phyloP scores from a whole-genome alignment of 1,284 basidiomycete genomes.

The Cryptococcus jaspeensis region DNA sequence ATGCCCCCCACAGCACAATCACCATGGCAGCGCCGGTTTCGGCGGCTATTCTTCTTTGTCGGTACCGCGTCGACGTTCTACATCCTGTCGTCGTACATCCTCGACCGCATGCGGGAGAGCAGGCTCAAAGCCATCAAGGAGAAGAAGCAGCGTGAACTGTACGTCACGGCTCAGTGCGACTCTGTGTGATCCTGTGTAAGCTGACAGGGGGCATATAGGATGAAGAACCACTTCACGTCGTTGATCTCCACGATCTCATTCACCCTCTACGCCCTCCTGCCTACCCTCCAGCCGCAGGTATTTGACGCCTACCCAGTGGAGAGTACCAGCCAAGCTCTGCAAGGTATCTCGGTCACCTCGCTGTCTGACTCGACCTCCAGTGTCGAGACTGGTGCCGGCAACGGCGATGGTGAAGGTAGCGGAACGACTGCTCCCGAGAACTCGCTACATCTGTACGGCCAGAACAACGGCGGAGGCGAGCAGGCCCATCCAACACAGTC shows the following conservation, averaged over 20 bases:
- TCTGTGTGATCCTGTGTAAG: background rate
- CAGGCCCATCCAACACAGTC: background rate
- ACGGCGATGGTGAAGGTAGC: background rate
- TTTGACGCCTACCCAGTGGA: slow-evolving; percentile 44
- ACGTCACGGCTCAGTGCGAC: slow-evolving; percentile 10
- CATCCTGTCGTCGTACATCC: slow-evolving; percentile 34
- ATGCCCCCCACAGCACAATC: slow-evolving; percentile 9
- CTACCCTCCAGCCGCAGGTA: slow-evolving; percentile 46
- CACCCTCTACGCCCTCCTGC: slow-evolving; percentile 50
- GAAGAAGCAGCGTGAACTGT: slow-evolving; percentile 37
- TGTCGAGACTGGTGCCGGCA: background rate
- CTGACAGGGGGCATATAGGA: slow-evolving; percentile 20
- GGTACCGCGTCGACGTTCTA: slow-evolving; percentile 42
- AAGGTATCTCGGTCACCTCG: slow-evolving; percentile 16
- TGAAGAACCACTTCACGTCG: slow-evolving; percentile 49
- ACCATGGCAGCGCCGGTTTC: slow-evolving; percentile 37
- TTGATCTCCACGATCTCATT: slow-evolving; percentile 48
- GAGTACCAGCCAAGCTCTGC: slow-evolving; percentile 38
- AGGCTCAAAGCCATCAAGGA: slow-evolving; percentile 38
- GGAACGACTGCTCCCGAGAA: slow-evolving; percentile 19
- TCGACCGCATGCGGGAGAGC: slow-evolving; percentile 40
- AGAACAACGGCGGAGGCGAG: background rate
- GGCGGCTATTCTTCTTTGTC: slow-evolving; percentile 30
- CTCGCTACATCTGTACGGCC: slow-evolving; percentile 23
- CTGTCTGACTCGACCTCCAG: slow-evolving; percentile 6